These are phyloP conservation scores for Eucommia ulmoides DNA, from an alignment of 257 asterid genomes.

Conservation along the genomic window DNA sequence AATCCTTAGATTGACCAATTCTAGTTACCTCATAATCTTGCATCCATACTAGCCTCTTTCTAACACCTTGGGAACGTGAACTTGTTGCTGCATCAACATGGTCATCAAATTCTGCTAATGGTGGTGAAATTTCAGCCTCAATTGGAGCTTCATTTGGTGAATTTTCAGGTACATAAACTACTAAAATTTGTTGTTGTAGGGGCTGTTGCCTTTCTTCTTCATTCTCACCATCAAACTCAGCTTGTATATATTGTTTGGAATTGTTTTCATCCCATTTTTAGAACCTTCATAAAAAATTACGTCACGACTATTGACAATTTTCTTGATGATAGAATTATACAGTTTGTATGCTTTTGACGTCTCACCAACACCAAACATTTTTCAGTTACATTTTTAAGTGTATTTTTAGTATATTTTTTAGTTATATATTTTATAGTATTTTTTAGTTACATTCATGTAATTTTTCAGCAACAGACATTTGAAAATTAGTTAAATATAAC, in stretches of 20 bases:
- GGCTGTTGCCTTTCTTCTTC: not conserved
- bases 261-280: not conserved
- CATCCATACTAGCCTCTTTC: slow-evolving; percentile 8
- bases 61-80: not conserved
- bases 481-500: too few relatives aligned
- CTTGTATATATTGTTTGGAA: not conserved
- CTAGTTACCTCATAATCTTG: slow-evolving; percentile 1
- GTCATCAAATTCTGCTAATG: not conserved
- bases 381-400: too few relatives aligned
- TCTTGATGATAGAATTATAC: not conserved
- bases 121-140: not conserved
- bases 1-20: slow-evolving; percentile 1
- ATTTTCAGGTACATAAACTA: not conserved
- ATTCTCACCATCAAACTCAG: not conserved
- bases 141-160: not conserved
- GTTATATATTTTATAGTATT: too few relatives aligned
- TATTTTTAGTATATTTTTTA: too few relatives aligned
- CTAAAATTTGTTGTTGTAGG: not conserved
- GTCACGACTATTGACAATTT: not conserved
- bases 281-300: not conserved
- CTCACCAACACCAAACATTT: not conserved
- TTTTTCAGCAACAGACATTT: too few relatives aligned
- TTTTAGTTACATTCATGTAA: too few relatives aligned
- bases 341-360: not conserved
- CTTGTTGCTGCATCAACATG: not conserved